phyloP scores from a whole-genome alignment of 345 rosid species.

The Dipteronia sinensis region DNA sequence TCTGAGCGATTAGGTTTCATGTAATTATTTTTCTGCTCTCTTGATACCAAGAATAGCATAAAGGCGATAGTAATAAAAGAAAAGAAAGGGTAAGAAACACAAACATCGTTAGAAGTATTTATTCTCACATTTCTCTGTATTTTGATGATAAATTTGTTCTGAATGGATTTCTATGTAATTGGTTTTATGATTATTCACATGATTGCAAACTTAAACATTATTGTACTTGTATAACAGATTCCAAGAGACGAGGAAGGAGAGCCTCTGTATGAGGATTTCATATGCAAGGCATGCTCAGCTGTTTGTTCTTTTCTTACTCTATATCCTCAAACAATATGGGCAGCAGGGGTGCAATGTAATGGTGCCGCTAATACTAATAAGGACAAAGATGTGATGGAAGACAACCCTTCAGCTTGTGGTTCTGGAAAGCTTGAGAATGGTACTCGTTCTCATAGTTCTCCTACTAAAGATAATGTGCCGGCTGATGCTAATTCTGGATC shows the following conservation, averaged over 20 bases:
- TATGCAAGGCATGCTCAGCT: conserved; percentile 74
- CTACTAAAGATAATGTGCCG: conserved; percentile 15
- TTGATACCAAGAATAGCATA: neutral
- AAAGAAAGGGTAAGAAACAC: neutral
- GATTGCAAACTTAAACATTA: neutral
- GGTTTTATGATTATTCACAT: neutral
- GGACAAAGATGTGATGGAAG: conserved; percentile 55
- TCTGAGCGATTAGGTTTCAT: neutral
- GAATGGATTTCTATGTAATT: neutral
- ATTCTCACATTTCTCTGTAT: neutral
- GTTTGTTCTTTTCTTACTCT: conserved; percentile 64
- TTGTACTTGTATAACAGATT: conserved; percentile 47
- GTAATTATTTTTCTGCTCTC: neutral
- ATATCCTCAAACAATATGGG: conserved; percentile 69
- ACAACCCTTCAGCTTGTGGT: conserved; percentile 34
- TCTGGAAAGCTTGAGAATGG: conserved; percentile 44
- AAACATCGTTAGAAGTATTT: neutral
- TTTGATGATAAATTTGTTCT: neutral
- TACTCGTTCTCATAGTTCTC: conserved; percentile 22
- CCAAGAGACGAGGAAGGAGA: conserved; percentile 91
- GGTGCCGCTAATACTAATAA: conserved; percentile 34
- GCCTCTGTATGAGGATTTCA: conserved; percentile 82
- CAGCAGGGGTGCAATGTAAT: conserved; percentile 36
- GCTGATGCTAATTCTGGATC: conserved; percentile 26
- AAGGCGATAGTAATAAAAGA: neutral